These are phyloP conservation scores for Fusarium equiseti DNA, from an alignment of 2,329 filamentous ascomycete species.

Conservation along the genomic window DNA sequence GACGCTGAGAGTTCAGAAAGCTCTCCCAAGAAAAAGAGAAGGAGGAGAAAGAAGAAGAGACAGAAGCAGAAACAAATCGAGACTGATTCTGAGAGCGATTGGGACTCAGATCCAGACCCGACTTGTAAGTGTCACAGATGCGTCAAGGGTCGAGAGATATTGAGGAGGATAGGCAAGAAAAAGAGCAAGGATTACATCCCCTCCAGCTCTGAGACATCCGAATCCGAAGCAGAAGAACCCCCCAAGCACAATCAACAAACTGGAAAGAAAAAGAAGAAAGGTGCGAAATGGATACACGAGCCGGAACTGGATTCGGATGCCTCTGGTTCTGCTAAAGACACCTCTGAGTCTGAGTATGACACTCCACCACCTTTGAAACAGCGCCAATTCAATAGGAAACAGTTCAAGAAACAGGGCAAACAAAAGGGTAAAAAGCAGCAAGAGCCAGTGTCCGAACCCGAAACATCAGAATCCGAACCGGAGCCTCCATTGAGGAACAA, in stretches of 20 bases:
- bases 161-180: constrained; percentile 42
- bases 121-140: constrained; percentile 48
- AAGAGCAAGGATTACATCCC: constrained; percentile 16
- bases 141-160: constrained; percentile 37
- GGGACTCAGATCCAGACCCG: constrained; percentile 53
- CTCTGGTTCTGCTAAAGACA: constrained; percentile 42
- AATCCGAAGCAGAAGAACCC: constrained; percentile 40
- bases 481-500: constrained; percentile 37
- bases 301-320: constrained; percentile 45
- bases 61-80: constrained; percentile 26
- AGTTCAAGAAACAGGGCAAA: constrained; percentile 38
- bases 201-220: constrained; percentile 28
- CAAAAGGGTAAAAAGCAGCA: constrained; percentile 24
- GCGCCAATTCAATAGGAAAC: constrained; percentile 30
- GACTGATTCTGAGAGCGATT: constrained; percentile 44
- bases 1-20: constrained; percentile 36
- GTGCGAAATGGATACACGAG: constrained; percentile 37
- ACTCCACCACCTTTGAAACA: constrained; percentile 25
- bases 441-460: constrained; percentile 11
- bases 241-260: constrained; percentile 34
- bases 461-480: constrained; percentile 34
- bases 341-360: constrained; percentile 35
- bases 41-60: constrained; percentile 36
- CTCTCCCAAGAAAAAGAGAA: constrained; percentile 19
- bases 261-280: constrained; percentile 40